Conservation (phyloP, 1,139 yeast genomes). For the Tardiomyces digboiensis region DNA sequence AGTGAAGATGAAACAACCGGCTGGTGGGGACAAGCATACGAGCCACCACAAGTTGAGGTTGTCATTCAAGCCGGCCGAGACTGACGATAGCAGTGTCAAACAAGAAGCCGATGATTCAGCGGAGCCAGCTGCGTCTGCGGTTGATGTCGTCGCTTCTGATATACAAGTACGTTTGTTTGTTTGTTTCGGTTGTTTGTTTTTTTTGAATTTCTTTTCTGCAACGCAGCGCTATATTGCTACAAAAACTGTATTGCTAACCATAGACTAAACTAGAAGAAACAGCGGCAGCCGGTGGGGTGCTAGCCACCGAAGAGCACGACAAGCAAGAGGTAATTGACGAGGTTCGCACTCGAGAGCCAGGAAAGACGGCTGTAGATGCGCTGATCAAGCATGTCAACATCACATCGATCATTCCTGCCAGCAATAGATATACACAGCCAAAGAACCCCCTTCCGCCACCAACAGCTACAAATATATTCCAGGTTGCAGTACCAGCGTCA, state of each 20-base stretch:
- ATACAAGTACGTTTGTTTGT: too few relatives aligned
- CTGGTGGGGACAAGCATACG: not conserved
- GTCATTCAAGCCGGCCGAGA: not conserved
- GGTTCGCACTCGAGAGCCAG: constrained; percentile 6
- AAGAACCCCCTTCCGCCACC: constrained; percentile 13
- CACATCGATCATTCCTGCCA: constrained; percentile 15
- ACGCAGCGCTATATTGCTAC: too few relatives aligned
- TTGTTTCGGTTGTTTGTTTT: too few relatives aligned
- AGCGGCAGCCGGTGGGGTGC: not conserved
- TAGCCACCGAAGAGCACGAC: not conserved
- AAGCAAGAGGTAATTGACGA: not conserved
- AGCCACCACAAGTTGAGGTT: not conserved
- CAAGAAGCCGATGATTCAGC: not conserved
- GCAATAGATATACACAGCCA: constrained; percentile 14
- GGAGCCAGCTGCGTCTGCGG: not conserved
- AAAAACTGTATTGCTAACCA: too few relatives aligned
- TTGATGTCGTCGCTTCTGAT: not conserved
- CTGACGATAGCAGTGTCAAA: not conserved
- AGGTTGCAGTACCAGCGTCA: constrained; percentile 21
- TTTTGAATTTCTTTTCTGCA: too few relatives aligned
- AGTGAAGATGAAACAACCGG: not conserved
- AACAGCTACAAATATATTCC: constrained; percentile 5
- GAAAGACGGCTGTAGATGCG: constrained; percentile 18
- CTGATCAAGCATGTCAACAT: constrained; percentile 13
- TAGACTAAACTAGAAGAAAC: not conserved